Evolutionary conservation across 2,329 filamentous ascomycete genomes (phyloP), one percentile per base, ranked within the genome.

Genomic region (Beauveria australis): DNA sequence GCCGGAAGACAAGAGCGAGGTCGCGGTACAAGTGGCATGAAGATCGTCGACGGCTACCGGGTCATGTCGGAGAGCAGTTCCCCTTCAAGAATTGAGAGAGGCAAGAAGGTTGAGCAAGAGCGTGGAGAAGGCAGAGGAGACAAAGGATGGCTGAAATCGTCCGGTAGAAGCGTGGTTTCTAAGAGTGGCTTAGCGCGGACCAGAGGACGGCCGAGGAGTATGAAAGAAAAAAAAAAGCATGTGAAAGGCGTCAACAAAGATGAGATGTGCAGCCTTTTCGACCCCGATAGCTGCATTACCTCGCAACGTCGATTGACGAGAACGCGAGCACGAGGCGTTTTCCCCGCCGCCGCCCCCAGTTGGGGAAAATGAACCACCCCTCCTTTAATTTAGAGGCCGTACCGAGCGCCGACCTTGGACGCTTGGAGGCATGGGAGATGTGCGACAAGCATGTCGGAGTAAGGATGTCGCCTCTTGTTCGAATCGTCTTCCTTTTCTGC

Each of bases 41-140:
- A 18, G 59, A 60, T 60, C 59, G 18, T 47, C 51, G 19, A 51
- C 43, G 41, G 37, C 59, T 33, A 51, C 43, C 59, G 59, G 59
- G 51, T 54, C 59, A 60, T 28, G 59, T 60, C 59, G 59, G 59
- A 43, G 49, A 44, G 47, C 14, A n/a, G 30, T 3, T 18, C 6
- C 24, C n/a, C 10, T 5, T n/a, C 43, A 22, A 33, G 18, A 22
- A 19, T 5, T 16, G 2, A 55, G n/a, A 19, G 33, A 37, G 12
- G 4, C 33, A 5, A 14, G 1, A 30, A 24, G 7, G 3, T 26
- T 3, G 43, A 24, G 41, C n/a, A 18, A 5, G 24, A 4, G 33
- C 18, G 30, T 37, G 12, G 33, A 37, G 2, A 37, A 37, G 33
- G 33, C 14, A 37, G 12, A 37, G 14, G 33, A 14, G 14, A 14